Base-by-base conservation (phyloP, 2,329 filamentous ascomycete species). In the Sporothrix mexicana region DNA sequence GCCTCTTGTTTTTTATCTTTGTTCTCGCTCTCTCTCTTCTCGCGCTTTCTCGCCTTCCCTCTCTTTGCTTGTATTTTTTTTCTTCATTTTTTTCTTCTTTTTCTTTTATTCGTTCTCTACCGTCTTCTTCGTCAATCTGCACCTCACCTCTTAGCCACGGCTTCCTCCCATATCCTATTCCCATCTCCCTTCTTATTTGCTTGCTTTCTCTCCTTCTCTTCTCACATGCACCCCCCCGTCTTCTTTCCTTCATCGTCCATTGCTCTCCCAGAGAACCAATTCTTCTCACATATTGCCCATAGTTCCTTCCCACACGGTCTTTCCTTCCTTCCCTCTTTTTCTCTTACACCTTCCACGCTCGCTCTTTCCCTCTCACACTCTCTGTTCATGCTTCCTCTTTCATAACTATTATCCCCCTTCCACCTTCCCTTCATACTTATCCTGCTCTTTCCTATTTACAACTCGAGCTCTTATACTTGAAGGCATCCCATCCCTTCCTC, bases 141-240 rank as follows among this genome's bases (percentile, higher is more conserved):
- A 57, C 68, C 47, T 23, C 67, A 53, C 53, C 25, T 47, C 49
- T 69, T 41, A 71, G 55, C 59, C 62, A 70, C 71, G 30, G 30
- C 74, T 74, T 72, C 73, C 61, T 47, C 53, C 53, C 53, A 57
- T 74, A 75, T 36, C 30, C 74, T 74, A 72, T 77, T 69, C 74
- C 74, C 73, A 72, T 75, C 75, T 74, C 75, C 74, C 74, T 77
- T 55, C 71, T 25, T 41, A 43, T 61, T 73, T 70, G 69, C 47
- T 61, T 45, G 55, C 30, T 49, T 74, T 73, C 71, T 75, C 70
- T 76, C 77, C 76, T 76, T 74, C 71, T 69, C 69, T 75, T 70
- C 73, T 72, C 71, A 72, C 57, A 73, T 68, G 51, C 41, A 51
- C 73, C 61, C 69, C 53, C 59, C 66, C 64, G 43, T 68, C 64